These are phyloP conservation scores for Penicillium expansum DNA, from an alignment of 2,329 filamentous ascomycete species.

Conservation along the genomic window DNA sequence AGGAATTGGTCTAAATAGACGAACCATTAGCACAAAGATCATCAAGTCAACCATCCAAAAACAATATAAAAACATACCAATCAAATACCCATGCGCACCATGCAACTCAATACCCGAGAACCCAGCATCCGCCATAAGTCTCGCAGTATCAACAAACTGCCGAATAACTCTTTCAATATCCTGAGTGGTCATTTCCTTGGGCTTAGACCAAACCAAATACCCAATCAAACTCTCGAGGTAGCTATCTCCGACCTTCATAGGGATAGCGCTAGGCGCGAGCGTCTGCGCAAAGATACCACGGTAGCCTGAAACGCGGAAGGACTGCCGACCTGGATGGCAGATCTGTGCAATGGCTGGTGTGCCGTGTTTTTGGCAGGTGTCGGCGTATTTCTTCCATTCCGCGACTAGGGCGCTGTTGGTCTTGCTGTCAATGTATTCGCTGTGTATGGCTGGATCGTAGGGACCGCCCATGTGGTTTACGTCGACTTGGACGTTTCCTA, in stretches of 20 bases:
- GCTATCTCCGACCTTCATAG: slow-evolving; percentile 40
- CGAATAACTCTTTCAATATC: slow-evolving; percentile 56
- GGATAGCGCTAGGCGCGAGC: slow-evolving; percentile 42
- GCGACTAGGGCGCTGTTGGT: slow-evolving; percentile 18
- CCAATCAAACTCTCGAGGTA: slow-evolving; percentile 36
- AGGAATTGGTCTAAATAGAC: slow-evolving; percentile 36
- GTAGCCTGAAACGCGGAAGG: slow-evolving; percentile 40
- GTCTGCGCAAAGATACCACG: slow-evolving; percentile 33
- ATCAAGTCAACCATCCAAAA: neutral
- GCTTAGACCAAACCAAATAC: slow-evolving; percentile 45
- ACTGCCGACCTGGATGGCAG: slow-evolving; percentile 48
- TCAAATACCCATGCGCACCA: slow-evolving; percentile 52
- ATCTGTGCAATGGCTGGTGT: slow-evolving; percentile 46
- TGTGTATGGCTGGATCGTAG: slow-evolving; percentile 29
- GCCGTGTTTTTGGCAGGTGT: slow-evolving; percentile 37
- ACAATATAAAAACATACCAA: slow-evolving; percentile 37
- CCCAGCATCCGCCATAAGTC: slow-evolving; percentile 49
- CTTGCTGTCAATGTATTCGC: slow-evolving; percentile 24
- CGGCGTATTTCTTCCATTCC: slow-evolving; percentile 31
- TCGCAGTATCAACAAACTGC: slow-evolving; percentile 55
- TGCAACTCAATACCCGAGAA: slow-evolving; percentile 57
- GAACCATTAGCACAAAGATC: neutral
- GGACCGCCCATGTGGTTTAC: slow-evolving; percentile 40
- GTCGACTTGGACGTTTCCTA: slow-evolving; percentile 47
- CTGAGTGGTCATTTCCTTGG: slow-evolving; percentile 53